Evolutionary conservation across 2,329 filamentous ascomycete species (phyloP).

Genomic region (Sporothrix curviconia): DNA sequence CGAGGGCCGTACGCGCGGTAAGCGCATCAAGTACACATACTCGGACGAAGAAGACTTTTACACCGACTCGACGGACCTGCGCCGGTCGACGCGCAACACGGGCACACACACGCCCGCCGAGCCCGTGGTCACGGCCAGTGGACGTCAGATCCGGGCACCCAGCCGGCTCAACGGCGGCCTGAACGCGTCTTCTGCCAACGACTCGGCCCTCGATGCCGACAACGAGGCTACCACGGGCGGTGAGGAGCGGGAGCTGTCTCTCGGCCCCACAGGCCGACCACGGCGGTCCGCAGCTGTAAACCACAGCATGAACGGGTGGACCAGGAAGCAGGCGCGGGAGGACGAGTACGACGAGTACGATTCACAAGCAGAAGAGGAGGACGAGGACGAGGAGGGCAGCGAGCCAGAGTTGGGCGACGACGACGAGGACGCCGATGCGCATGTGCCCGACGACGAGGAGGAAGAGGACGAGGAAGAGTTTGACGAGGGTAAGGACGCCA

Average conservation of each 20-base stretch:
- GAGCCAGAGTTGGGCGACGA: conserved; percentile 73
- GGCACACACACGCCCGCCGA: conserved; percentile 68
- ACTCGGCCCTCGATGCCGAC: conserved; percentile 24
- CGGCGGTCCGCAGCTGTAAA: conserved; percentile 44
- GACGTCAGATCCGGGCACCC: conserved; percentile 71
- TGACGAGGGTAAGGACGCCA: conserved; percentile 48
- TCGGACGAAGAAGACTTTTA: conserved; percentile 76
- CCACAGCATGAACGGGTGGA: conserved; percentile 45
- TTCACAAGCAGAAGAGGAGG: conserved; percentile 36
- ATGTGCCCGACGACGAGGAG: conserved; percentile 36
- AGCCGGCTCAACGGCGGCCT: conserved; percentile 53
- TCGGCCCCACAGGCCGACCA: conserved; percentile 43
- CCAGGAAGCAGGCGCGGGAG: conserved; percentile 30
- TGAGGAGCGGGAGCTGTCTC: conserved; percentile 30
- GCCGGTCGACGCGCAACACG: conserved; percentile 70
- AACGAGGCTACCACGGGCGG: conserved; percentile 22
- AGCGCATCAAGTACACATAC: conserved; percentile 93
- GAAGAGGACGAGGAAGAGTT: conserved; percentile 52
- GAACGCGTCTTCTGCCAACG: conserved; percentile 39
- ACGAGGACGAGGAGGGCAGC: conserved; percentile 57
- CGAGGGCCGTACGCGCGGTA: conserved; percentile 90
- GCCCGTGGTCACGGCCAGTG: conserved; percentile 70
- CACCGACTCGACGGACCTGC: conserved; percentile 52
- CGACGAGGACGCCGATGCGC: conserved; percentile 48
- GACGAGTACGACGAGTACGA: conserved; percentile 44